phyloP scores from a whole-genome alignment of 208 protist species.

The Kentomonas sorsogonicus region DNA sequence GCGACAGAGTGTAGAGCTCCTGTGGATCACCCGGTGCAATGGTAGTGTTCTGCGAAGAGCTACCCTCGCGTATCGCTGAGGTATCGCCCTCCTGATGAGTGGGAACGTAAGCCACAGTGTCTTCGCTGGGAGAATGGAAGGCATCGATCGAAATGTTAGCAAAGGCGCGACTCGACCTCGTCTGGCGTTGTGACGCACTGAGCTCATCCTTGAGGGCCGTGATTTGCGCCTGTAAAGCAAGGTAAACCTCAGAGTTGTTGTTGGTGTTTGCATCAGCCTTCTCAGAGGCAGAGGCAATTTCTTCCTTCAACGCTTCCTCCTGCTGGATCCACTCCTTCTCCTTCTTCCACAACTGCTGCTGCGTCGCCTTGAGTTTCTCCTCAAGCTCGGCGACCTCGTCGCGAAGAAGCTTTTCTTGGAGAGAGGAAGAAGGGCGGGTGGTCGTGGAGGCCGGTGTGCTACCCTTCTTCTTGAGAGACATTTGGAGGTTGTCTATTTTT shows the following conservation, averaged over 20 bases:
- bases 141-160: no score
- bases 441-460: neutral
- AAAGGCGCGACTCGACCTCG: constrained; percentile 1
- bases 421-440: no score
- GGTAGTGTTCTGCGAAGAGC: no score
- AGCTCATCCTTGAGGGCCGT: constrained; percentile 38
- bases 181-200: constrained; percentile 4
- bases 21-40: no score
- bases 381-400: constrained; percentile 73
- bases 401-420: constrained; percentile 56
- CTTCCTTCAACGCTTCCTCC: constrained; percentile 30
- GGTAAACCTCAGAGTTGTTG: constrained; percentile 58
- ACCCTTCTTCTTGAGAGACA: constrained; percentile 16
- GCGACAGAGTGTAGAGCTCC: no score
- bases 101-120: no score
- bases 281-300: constrained; percentile 29
- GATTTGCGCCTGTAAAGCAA: constrained; percentile 59
- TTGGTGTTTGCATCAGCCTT: constrained; percentile 20
- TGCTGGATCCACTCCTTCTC: constrained; percentile 53
- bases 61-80: no score
- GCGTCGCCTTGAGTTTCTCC: constrained; percentile 41
- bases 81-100: no score
- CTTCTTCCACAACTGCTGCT: constrained; percentile 52
- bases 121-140: constrained; percentile 11
- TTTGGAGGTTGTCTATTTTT: constrained; percentile 42